phyloP scores from a whole-genome alignment of 2,329 filamentous ascomycete genomes.

The Colletotrichum somersetense region DNA sequence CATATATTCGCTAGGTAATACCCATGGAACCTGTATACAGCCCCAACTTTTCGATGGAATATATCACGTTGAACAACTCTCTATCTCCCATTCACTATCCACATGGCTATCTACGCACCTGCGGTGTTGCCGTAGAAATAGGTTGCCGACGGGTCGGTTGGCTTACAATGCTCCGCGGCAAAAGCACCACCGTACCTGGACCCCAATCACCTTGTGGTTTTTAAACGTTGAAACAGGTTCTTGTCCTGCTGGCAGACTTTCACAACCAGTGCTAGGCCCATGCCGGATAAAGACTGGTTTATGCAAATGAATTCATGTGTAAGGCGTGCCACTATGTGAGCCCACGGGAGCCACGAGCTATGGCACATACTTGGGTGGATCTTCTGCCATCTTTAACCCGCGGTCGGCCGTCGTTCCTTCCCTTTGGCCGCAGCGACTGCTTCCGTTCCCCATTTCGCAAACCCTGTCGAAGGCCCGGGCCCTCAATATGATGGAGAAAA shows the following conservation, averaged over 20 bases:
- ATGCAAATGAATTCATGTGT: slow-evolving; percentile 38
- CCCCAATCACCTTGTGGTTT: not conserved
- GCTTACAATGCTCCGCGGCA: not conserved
- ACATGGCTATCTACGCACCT: not conserved
- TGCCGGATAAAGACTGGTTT: not conserved
- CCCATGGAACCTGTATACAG: not conserved
- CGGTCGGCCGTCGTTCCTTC: slow-evolving; percentile 21
- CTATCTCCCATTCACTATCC: too few species aligned
- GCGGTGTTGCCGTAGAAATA: not conserved
- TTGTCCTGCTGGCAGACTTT: not conserved
- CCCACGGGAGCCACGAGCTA: slow-evolving; percentile 18
- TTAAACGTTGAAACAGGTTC: not conserved
- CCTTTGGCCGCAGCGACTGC: slow-evolving; percentile 12
- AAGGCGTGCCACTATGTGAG: slow-evolving; percentile 27
- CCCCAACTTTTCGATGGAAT: not conserved
- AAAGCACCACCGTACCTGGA: not conserved
- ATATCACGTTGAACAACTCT: not conserved
- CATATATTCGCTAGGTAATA: not conserved
- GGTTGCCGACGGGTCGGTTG: not conserved
- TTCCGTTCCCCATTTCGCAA: slow-evolving; percentile 19
- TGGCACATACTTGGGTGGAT: slow-evolving; percentile 20
- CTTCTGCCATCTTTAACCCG: slow-evolving; percentile 18
- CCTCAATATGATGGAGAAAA: slow-evolving; percentile 43
- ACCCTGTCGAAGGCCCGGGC: slow-evolving; percentile 33
- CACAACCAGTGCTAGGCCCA: not conserved